Base-by-base conservation (phyloP, 2,329 filamentous ascomycete species). In the Drechmeria coniospora region DNA sequence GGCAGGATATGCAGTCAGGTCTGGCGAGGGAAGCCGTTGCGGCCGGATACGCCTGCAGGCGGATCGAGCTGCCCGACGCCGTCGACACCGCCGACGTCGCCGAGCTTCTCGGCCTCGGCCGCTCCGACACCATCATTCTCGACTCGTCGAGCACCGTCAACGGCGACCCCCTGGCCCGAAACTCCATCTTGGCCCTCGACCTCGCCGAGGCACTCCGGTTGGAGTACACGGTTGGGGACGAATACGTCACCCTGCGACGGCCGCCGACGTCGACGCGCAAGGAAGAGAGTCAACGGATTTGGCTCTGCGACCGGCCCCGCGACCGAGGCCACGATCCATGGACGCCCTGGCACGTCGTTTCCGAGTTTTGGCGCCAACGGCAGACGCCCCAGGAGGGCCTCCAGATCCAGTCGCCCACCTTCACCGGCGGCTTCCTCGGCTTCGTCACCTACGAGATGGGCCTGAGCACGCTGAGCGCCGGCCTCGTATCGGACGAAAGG, bases 401-500 rank as follows among this genome's bases (percentile, higher is more conserved):
- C n/a, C n/a, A 26, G 11, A 31, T 31, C 8, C 31, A 41, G 4
- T 37, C 41, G 4, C 39, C 43, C 1, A 68, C 79, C 0, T 93
- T 92, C 46, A 72, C 80, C 51, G 84, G 82, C 28, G 84, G 84
- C 0, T 74, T 92, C 33, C 71, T 92, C 54, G 84, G 84, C 0
- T 92, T 78, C 42, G 66, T 83, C 27, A 83, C 80, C 0, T 92
- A 93, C 34, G 84, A 93, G 49, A 71, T 84, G 46, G 81, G 82
- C 0, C 56, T 92, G 1, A 41, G 48, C 16, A 46, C 46, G 0
- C 35, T 55, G 5, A 51, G 46, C 21, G 41, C 45, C 5, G 45
- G 42, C 0, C 34, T 44, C 15, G 39, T 52, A 0, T 31, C 46
- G 0, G 35, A 32, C 1, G 28, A 41, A 4, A 38, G 50, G 8